phyloP scores from a whole-genome alignment of 768 basidiomycete species.

The Floccularia luteovirens region DNA sequence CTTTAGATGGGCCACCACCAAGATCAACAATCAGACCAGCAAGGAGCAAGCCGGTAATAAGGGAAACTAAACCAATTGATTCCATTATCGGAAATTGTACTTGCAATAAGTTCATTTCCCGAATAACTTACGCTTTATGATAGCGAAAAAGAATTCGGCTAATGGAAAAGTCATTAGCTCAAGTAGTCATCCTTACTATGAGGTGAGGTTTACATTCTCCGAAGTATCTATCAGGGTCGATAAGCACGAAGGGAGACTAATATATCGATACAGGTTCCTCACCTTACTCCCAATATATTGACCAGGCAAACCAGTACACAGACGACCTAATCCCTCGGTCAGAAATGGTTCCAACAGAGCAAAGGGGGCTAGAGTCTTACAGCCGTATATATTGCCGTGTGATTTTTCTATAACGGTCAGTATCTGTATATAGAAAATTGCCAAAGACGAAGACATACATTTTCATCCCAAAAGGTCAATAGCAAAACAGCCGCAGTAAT shows the following conservation, averaged over 20 bases:
- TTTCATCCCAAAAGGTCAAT: conserved; percentile 63
- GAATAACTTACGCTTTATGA: conserved; percentile 61
- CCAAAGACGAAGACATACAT: conserved; percentile 27
- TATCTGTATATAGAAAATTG: conserved; percentile 1
- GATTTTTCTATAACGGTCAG: conserved; percentile 26
- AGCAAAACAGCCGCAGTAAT: conserved; percentile 66
- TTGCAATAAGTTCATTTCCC: no score
- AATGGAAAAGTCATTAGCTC: conserved; percentile 4
- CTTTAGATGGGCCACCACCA: conserved; percentile 66
- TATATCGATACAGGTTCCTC: conserved; percentile 7
- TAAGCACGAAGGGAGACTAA: neutral
- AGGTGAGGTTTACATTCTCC: conserved; percentile 41
- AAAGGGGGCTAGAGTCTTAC: conserved; percentile 10
- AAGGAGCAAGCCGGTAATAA: conserved; percentile 55
- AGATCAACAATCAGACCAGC: conserved; percentile 66
- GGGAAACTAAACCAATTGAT: conserved; percentile 26
- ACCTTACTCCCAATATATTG: conserved; percentile 69
- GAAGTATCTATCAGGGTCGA: conserved; percentile 35
- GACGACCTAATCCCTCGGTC: conserved; percentile 24
- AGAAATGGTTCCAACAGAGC: neutral
- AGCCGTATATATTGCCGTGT: conserved; percentile 50
- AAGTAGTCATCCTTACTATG: no score
- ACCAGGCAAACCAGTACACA: conserved; percentile 48
- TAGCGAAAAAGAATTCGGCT: conserved; percentile 63
- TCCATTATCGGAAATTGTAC: neutral